Evolutionary conservation across 2,329 filamentous ascomycete species (phyloP).

Genomic region (Trichoderma sp.): DNA sequence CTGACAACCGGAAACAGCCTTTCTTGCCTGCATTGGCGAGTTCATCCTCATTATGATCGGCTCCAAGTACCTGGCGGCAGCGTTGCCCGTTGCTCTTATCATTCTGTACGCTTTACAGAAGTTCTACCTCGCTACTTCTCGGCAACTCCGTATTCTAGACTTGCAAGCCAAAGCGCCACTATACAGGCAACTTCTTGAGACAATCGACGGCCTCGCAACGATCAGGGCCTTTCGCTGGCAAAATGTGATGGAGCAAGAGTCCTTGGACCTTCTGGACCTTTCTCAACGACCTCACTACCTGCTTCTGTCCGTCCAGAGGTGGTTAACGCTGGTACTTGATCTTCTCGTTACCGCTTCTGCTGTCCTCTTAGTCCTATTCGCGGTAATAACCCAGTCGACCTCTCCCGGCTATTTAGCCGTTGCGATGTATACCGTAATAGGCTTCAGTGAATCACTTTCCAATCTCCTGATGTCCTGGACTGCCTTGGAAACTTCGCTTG

Average conservation of each 20-base stretch:
- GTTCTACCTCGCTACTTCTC: slow-evolving; percentile 31
- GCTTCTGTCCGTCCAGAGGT: slow-evolving; percentile 56
- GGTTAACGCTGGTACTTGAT: slow-evolving; percentile 54
- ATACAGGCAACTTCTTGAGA: slow-evolving; percentile 47
- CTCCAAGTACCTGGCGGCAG: slow-evolving; percentile 22
- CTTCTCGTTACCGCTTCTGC: slow-evolving; percentile 42
- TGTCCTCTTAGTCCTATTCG: slow-evolving; percentile 48
- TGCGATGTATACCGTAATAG: slow-evolving; percentile 28
- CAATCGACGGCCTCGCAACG: slow-evolving; percentile 48
- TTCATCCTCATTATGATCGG: slow-evolving; percentile 25
- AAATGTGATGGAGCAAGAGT: slow-evolving; percentile 45
- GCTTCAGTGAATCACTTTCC: slow-evolving; percentile 28
- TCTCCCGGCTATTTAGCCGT: slow-evolving; percentile 24
- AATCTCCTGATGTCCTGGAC: slow-evolving; percentile 30
- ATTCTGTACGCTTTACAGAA: slow-evolving; percentile 27
- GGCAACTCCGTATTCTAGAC: slow-evolving; percentile 43
- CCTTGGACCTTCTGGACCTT: slow-evolving; percentile 50
- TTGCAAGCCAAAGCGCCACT: slow-evolving; percentile 43
- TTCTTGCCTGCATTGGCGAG: slow-evolving; percentile 33
- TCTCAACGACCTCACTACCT: slow-evolving; percentile 60
- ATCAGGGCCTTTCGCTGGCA: slow-evolving; percentile 60
- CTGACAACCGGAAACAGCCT: not conserved
- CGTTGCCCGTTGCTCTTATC: slow-evolving; percentile 24
- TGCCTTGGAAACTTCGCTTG: slow-evolving; percentile 30
- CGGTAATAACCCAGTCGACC: slow-evolving; percentile 36